phyloP scores from a whole-genome alignment of 371 early-diverging fungal genomes.

The Thermomucor indicae-seudaticae region DNA sequence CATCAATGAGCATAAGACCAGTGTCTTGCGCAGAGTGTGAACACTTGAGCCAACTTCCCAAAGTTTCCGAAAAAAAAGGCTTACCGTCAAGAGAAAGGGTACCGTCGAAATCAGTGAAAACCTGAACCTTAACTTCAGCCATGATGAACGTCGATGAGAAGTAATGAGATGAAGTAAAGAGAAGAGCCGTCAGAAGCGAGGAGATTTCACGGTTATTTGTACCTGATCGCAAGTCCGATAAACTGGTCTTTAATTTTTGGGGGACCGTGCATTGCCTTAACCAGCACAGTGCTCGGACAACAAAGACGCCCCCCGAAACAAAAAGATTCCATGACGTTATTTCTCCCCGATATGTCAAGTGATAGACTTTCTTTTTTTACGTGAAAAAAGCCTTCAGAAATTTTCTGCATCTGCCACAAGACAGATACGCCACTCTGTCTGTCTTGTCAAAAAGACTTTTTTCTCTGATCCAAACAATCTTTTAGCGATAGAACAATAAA shows the following conservation, averaged over 20 bases:
- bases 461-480: no score
- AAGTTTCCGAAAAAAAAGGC: not conserved
- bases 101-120: slow-evolving; percentile 48
- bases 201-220: no score
- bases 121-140: slow-evolving; percentile 26
- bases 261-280: not conserved
- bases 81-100: slow-evolving; percentile 45
- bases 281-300: not conserved
- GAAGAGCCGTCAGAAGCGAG: no score
- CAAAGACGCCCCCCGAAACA: not conserved
- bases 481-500: no score
- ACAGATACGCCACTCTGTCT: no score
- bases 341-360: not conserved
- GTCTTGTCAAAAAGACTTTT: no score
- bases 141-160: slow-evolving; percentile 1
- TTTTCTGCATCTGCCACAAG: no score
- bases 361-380: no score
- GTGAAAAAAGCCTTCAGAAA: no score
- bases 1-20: slow-evolving; percentile 40
- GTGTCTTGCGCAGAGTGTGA: slow-evolving; percentile 20
- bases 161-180: not conserved
- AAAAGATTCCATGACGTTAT: not conserved
- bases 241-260: not conserved
- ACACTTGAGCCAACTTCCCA: not conserved
- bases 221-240: no score